These are phyloP conservation scores for Saccharomycopsis selenospora DNA, from an alignment of 805 yeast genomes.

Conservation along the genomic window DNA sequence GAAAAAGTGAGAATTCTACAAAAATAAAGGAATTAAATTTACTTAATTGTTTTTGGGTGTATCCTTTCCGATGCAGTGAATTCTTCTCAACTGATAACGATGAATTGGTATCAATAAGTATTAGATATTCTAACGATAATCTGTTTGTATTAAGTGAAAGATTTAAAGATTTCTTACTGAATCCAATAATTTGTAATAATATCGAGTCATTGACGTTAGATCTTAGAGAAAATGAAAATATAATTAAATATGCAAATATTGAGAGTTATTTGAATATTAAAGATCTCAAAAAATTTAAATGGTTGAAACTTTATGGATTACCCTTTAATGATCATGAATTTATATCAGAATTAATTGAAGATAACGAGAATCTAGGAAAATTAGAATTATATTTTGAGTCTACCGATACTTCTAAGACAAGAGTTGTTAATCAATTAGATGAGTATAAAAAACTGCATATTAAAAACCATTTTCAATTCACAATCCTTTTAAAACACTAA, in stretches of 20 bases:
- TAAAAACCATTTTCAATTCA: not conserved
- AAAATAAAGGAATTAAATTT: slow-evolving; percentile 5
- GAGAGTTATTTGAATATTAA: slow-evolving; percentile 8
- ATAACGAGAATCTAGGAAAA: not conserved
- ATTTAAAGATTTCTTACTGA: slow-evolving; percentile 9
- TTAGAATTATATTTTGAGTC: not conserved
- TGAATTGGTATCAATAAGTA: slow-evolving; percentile 2
- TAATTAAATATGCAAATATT: slow-evolving; percentile 15
- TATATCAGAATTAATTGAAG: not conserved
- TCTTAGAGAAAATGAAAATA: slow-evolving; percentile 5
- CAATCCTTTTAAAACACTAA: not conserved
- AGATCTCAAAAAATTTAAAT: not conserved
- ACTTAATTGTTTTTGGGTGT: slow-evolving; percentile 19
- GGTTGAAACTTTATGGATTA: not conserved
- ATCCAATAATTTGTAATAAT: slow-evolving; percentile 7
- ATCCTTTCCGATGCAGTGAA: slow-evolving; percentile 10
- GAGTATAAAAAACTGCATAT: not conserved
- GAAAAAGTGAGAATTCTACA: not conserved
- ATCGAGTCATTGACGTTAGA: slow-evolving; percentile 8
- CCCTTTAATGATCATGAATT: not conserved
- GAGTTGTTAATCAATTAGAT: not conserved
- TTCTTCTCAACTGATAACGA: slow-evolving; percentile 1
- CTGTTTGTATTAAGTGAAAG: slow-evolving; percentile 17
- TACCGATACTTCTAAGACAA: not conserved
- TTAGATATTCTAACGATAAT: slow-evolving; percentile 8